Evolutionary conservation across 2,329 filamentous ascomycete species (phyloP), one percentile per base, ranked within the genome.

Genomic region (Epichloe sibirici): DNA sequence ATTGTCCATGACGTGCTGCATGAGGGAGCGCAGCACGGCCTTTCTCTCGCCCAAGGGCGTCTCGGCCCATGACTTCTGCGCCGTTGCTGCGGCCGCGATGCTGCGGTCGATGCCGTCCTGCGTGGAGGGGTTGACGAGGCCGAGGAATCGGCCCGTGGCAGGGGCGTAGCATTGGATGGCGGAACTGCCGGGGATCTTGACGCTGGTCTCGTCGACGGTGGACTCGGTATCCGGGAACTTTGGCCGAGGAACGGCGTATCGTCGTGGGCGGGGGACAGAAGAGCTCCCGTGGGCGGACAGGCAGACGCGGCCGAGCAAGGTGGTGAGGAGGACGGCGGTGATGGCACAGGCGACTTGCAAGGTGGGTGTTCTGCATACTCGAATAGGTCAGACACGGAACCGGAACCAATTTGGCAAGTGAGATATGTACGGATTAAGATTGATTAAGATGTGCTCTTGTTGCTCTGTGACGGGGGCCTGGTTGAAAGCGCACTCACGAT

Each of bases 141-240:
- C 90, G 28, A 98, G 81, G 55, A 88, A 79, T 62, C 86, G 79
- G 57, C 93, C 93, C 25, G 90, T 96, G 2, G 91, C 91, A 1
- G 93, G 93, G 44, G 86, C 86, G 67, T 93, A 93, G 71, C 88
- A 94, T 70, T 88, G 86, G 55, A 94, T 83, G 7, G 82, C 78
- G 1, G 78, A 77, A 40, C 81, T 82, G 15, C 81, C 82, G 1
- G 79, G 65, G n/a, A 79, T 75, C 69, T 83, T 86, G 64, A 89
- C 73, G 17, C 73, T 74, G 1, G 84, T 76, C 38, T 76, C 65
- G 13, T 82, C 74, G 38, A 89, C 72, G 37, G 79, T 73, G 48
- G 76, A 73, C 52, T 78, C 74, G 65, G 75, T 71, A 9, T 31
- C 52, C 51, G 81, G 79, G 57, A 78, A 68, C 65, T 80, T 78